These are phyloP conservation scores for Zangia roseola DNA, from an alignment of 768 basidiomycete species.

Conservation along the genomic window DNA sequence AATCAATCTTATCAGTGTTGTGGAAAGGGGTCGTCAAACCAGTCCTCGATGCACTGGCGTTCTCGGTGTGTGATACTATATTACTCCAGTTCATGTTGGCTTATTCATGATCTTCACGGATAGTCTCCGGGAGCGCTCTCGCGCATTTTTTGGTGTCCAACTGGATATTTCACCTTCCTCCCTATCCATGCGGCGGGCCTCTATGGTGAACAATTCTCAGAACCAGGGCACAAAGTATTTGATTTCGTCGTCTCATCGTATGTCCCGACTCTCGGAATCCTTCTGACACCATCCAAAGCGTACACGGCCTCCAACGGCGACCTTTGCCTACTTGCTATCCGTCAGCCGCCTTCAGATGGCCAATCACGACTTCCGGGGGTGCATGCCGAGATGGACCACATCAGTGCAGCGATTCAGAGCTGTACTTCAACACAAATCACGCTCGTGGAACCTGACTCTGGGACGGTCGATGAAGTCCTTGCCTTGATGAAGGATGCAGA, in stretches of 20 bases:
- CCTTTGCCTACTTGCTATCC: conserved; percentile 11
- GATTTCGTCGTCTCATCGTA: conserved; percentile 23
- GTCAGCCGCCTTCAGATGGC: conserved; percentile 14
- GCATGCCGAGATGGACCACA: conserved; percentile 25
- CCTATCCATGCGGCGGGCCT: conserved; percentile 5
- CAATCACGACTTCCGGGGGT: conserved; percentile 2
- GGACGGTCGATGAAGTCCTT: conserved; percentile 2
- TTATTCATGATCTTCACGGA: not conserved
- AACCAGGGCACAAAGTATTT: not conserved
- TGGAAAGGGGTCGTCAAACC: conserved; percentile 7
- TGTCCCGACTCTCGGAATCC: conserved; percentile 24
- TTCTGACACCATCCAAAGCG: not conserved
- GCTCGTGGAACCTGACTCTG: not conserved
- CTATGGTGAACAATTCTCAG: not conserved
- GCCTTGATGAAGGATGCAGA: not conserved
- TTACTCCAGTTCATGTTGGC: not conserved
- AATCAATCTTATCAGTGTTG: not conserved
- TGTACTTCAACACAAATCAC: not conserved
- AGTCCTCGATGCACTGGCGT: not conserved
- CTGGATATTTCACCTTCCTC: not conserved
- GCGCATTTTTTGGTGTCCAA: conserved; percentile 2
- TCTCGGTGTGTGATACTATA: not conserved
- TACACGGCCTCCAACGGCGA: not conserved
- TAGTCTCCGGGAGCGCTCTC: not conserved
- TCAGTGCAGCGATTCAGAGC: not conserved